phyloP scores from a whole-genome alignment of 768 basidiomycete genomes.

The Phaffia australis region DNA sequence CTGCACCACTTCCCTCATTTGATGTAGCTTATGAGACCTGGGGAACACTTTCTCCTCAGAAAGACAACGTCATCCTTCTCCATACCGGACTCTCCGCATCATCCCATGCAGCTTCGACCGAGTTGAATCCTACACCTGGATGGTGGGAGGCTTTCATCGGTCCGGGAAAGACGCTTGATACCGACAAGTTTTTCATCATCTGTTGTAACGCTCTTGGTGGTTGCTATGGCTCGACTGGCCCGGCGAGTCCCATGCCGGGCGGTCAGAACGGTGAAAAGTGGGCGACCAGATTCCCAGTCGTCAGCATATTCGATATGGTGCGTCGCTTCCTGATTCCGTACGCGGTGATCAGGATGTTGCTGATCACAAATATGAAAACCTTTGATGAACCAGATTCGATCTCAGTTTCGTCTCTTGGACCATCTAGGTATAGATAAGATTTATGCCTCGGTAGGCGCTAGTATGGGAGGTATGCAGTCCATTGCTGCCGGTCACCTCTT shows the following conservation, averaged over 20 bases:
- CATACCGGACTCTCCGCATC: slow-evolving; percentile 95
- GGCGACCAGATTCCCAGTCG: slow-evolving; percentile 79
- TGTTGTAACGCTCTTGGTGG: slow-evolving; percentile 96
- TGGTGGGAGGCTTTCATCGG: slow-evolving; percentile 99
- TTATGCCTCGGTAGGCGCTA: slow-evolving; percentile 85
- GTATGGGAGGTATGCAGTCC: slow-evolving; percentile 98
- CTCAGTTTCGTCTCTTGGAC: slow-evolving; percentile 78
- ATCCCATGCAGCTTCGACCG: slow-evolving; percentile 80
- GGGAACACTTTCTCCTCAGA: slow-evolving; percentile 68
- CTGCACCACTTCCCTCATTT: slow-evolving; percentile 50
- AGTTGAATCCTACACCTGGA: slow-evolving; percentile 63
- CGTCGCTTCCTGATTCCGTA: not conserved
- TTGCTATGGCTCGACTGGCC: slow-evolving; percentile 95
- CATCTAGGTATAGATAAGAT: slow-evolving; percentile 69
- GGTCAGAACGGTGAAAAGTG: slow-evolving; percentile 47
- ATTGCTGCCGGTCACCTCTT: slow-evolving; percentile 87
- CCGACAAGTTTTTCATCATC: slow-evolving; percentile 78
- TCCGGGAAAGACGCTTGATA: slow-evolving; percentile 86
- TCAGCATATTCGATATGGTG: slow-evolving; percentile 89
- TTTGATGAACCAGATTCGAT: slow-evolving; percentile 46
- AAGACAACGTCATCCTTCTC: slow-evolving; percentile 82
- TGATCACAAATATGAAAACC: not conserved
- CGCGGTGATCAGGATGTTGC: not conserved
- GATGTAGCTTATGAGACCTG: slow-evolving; percentile 96
- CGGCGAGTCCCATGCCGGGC: slow-evolving; percentile 63